Evolutionary conservation across 345 rosid species (phyloP).

Genomic region (Salix koriyanagi): DNA sequence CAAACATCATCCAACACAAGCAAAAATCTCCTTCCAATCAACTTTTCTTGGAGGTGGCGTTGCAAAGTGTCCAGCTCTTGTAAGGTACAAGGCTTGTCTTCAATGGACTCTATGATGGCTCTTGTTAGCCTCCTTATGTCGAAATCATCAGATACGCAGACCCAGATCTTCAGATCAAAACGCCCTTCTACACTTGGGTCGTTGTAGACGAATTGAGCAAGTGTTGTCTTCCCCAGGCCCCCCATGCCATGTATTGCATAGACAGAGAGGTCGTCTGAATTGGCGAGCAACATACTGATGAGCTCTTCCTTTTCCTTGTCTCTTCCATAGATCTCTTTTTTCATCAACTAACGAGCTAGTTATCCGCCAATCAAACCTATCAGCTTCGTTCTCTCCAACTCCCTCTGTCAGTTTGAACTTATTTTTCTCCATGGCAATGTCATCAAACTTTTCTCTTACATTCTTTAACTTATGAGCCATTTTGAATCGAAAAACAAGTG

Average conservation of each 20-base stretch:
- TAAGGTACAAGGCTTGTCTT: neutral
- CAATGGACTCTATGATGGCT: neutral
- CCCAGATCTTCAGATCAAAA: conserved; percentile 1
- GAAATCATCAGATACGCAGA: conserved; percentile 12
- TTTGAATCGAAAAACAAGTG: neutral
- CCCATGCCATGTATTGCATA: conserved; percentile 7
- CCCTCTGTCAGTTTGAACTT: neutral
- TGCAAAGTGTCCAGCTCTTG: conserved; percentile 7
- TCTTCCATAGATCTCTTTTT: neutral
- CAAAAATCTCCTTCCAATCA: conserved; percentile 1
- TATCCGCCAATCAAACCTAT: neutral
- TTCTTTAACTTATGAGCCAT: neutral
- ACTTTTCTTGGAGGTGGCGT: neutral
- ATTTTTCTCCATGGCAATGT: neutral
- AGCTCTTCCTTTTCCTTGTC: neutral
- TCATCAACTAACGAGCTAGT: neutral
- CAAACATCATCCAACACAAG: conserved; percentile 11
- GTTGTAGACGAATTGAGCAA: conserved; percentile 4
- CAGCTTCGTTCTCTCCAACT: neutral
- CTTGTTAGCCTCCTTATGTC: neutral
- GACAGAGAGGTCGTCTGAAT: neutral
- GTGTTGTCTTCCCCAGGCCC: neutral
- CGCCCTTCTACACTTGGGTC: neutral
- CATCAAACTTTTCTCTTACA: neutral
- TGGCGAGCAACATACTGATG: neutral